These are phyloP conservation scores for Venturia carpophila DNA, from an alignment of 2,329 filamentous ascomycete species.

Conservation along the genomic window DNA sequence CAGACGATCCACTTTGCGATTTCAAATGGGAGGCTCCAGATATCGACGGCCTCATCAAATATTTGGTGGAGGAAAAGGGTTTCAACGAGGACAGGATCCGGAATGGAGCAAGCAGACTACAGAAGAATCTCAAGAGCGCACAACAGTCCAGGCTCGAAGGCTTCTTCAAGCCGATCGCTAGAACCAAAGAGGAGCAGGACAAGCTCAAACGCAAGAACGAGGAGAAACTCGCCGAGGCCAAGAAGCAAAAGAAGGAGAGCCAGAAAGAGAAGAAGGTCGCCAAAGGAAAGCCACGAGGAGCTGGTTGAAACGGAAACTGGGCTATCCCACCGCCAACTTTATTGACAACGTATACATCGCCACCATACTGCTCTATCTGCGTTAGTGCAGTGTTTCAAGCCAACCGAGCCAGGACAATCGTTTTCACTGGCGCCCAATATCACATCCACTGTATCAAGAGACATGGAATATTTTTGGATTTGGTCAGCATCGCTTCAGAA, in stretches of 20 bases:
- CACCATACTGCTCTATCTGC: background rate
- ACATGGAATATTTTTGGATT: background rate
- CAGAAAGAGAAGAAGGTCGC: slow-evolving; percentile 91
- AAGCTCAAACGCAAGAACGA: slow-evolving; percentile 87
- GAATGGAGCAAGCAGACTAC: slow-evolving; percentile 64
- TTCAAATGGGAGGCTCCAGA: slow-evolving; percentile 98
- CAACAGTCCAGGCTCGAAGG: slow-evolving; percentile 90
- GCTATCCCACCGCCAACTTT: background rate
- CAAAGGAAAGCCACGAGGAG: slow-evolving; percentile 64
- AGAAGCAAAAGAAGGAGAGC: slow-evolving; percentile 90
- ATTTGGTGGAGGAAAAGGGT: slow-evolving; percentile 86
- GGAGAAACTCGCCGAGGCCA: slow-evolving; percentile 82
- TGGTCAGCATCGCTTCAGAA: background rate
- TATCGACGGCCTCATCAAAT: slow-evolving; percentile 80
- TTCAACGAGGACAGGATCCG: slow-evolving; percentile 94
- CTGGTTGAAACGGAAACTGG: background rate
- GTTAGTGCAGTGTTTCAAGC: background rate
- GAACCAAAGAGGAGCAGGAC: slow-evolving; percentile 78
- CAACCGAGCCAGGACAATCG: background rate
- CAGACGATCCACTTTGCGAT: slow-evolving; percentile 80
- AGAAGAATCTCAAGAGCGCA: slow-evolving; percentile 83
- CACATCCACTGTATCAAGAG: background rate
- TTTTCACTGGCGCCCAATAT: background rate
- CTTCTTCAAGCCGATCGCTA: slow-evolving; percentile 91
- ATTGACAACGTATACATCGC: background rate